Conservation (phyloP, 2,329 filamentous ascomycete genomes). For the Cadophora sp. region DNA sequence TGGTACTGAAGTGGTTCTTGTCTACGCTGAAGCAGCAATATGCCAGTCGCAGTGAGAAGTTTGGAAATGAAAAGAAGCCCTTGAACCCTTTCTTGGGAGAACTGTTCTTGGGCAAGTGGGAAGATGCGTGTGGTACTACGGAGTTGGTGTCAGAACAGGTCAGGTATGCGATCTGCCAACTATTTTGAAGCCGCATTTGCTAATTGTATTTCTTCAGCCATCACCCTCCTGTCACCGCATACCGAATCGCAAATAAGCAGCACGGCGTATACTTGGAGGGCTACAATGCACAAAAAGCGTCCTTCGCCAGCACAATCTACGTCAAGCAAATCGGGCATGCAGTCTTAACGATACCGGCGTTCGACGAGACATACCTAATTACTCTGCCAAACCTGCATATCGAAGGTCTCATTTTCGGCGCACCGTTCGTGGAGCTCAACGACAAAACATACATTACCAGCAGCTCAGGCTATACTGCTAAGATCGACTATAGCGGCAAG, state of each 20-base stretch:
- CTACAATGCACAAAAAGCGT: constrained; percentile 96
- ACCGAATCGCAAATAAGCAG: constrained; percentile 86
- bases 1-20: constrained; percentile 97
- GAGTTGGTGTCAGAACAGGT: constrained; percentile 94
- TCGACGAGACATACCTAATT: constrained; percentile 75
- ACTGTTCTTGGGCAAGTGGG: constrained; percentile 91
- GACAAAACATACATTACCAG: constrained; percentile 84
- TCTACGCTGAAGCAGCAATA: constrained; percentile 90
- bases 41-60: constrained; percentile 75
- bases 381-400: constrained; percentile 92
- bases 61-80: constrained; percentile 95
- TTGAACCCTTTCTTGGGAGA: constrained; percentile 96
- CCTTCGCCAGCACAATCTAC: constrained; percentile 91
- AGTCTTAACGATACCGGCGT: constrained; percentile 72
- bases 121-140: constrained; percentile 81
- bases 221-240: constrained; percentile 94
- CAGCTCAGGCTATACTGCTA: constrained; percentile 84
- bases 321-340: constrained; percentile 96
- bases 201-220: constrained; percentile 58
- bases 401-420: constrained; percentile 85
- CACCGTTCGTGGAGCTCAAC: constrained; percentile 91
- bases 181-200: not conserved
- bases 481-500: constrained; percentile 91
- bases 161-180: constrained; percentile 55
- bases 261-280: constrained; percentile 82